These are phyloP conservation scores for Kwoniella botswanensis DNA, from an alignment of 768 basidiomycete genomes.

Conservation along the genomic window DNA sequence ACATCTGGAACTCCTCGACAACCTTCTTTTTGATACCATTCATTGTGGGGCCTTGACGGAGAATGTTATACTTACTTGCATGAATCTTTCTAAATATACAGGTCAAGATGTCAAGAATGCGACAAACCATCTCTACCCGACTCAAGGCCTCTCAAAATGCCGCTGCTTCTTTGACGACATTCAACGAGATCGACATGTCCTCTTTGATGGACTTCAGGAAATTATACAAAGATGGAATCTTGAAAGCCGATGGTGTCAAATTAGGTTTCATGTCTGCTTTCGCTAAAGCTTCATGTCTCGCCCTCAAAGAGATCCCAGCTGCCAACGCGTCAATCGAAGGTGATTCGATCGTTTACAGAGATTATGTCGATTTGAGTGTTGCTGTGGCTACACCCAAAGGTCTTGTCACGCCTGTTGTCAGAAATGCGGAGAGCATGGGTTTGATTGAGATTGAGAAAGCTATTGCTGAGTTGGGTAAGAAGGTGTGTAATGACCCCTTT, in stretches of 20 bases:
- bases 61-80: too few relatives aligned
- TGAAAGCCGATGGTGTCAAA: constrained; percentile 93
- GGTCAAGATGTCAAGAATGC: constrained; percentile 99
- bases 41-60: too few relatives aligned
- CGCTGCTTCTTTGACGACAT: constrained; percentile 94
- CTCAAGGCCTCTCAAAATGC: constrained; percentile 98
- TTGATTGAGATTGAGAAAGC: constrained; percentile 92
- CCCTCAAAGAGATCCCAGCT: constrained; percentile 86
- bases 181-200: constrained; percentile 99
- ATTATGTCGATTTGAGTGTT: constrained; percentile 80
- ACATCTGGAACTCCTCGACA: too few relatives aligned
- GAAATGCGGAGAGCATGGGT: constrained; percentile 84
- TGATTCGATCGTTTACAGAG: constrained; percentile 83
- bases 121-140: constrained; percentile 92
- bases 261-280: constrained; percentile 99
- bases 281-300: constrained; percentile 80
- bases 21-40: too few relatives aligned
- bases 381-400: constrained; percentile 98
- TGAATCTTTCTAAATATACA: constrained; percentile 46
- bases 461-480: constrained; percentile 87
- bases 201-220: constrained; percentile 89
- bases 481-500: constrained; percentile 57
- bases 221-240: constrained; percentile 87
- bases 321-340: constrained; percentile 91
- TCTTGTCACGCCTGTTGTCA: constrained; percentile 91